Conservation (phyloP, 805 yeast genomes). For the Clavispora carvajalis region DNA sequence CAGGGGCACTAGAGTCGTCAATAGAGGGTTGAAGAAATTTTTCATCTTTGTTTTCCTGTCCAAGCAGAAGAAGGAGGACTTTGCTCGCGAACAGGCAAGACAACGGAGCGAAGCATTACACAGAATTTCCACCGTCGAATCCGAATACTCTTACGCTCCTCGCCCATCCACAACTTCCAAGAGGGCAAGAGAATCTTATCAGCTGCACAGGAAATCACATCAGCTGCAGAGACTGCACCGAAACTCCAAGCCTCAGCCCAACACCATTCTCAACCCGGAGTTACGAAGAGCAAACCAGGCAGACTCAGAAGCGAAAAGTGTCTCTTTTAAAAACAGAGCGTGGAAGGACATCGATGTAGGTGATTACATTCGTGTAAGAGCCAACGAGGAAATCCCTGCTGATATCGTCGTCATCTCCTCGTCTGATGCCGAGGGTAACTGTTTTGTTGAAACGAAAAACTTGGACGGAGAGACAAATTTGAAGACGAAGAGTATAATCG, state of each 20-base stretch:
- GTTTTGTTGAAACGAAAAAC: constrained; percentile 45
- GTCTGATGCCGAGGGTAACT: constrained; percentile 65
- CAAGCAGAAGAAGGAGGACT: constrained; percentile 21
- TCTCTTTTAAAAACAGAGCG: constrained; percentile 15
- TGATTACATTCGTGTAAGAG: constrained; percentile 60
- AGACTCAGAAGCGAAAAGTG: not conserved
- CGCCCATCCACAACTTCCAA: constrained; percentile 7
- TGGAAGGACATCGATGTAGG: constrained; percentile 38
- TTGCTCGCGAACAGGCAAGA: constrained; percentile 19
- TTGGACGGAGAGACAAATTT: constrained; percentile 29
- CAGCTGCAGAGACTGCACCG: constrained; percentile 1
- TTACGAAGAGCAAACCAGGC: constrained; percentile 6
- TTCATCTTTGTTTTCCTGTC: constrained; percentile 22
- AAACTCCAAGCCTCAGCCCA: constrained; percentile 11
- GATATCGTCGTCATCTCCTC: constrained; percentile 58
- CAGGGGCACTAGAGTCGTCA: constrained; percentile 16
- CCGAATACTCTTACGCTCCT: constrained; percentile 22
- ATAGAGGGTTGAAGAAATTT: constrained; percentile 17
- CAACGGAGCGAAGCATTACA: constrained; percentile 26
- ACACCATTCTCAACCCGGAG: constrained; percentile 19
- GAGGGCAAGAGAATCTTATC: constrained; percentile 11
- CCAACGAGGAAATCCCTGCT: constrained; percentile 75
- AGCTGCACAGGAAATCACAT: constrained; percentile 8
- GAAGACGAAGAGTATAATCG: constrained; percentile 52
- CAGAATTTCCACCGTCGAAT: constrained; percentile 34